Base-by-base conservation (phyloP, 139 green algal genomes). In the Diplosphaera chodatii region DNA sequence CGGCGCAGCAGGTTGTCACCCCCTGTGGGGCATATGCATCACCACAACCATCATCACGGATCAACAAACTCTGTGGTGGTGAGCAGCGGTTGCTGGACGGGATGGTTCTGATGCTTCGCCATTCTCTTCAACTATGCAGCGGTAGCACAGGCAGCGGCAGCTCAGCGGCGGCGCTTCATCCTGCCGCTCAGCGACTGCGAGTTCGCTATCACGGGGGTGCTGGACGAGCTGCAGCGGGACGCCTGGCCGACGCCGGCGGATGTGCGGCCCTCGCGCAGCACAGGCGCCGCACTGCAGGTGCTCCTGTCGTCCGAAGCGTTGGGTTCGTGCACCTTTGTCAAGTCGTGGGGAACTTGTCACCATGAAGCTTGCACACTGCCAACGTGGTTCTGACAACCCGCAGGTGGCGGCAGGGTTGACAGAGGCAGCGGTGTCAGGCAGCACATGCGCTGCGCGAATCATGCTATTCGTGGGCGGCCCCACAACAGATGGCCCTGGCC, bases 391-490 rank as follows among this genome's bases (percentile, higher is more conserved):
- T n/a, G n/a, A n/a, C n/a, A n/a, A n/a, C n/a, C n/a, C n/a, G 66
- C 81, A 93, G 81, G 93, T 98, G 66, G 90, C 94, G 5, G 77
- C 88, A 0, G 83, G 84, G 10, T 73, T 99, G 73, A 81, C 95
- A 75, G 87, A 84, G 34, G 91, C 87, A 1, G 92, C 82, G 40
- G 75, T 97, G 29, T 84, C 87, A 0, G 74, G 79, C n/a, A 86
- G 88, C 64, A 86, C 76, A 30, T 90, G 85, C 76, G 86, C 87
- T 15, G 83, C 80, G 20, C 86, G 92, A 40, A 84, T 98, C 41
- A 83, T 99, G 72, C 82, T 96, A 23, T 93, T 99, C 67, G 86
- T 96, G 20, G 93, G 92, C 22, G 95, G 95, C 1, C 91, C 95
- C 13, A 90, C 84, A 79, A 99, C 95, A 18, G 88, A 95, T 72